Percentiles rank a stretch among this genome's conserved stretches.
Conservation (phyloP, 1,139 yeast species). For the Geotrichum fermentans region DNA sequence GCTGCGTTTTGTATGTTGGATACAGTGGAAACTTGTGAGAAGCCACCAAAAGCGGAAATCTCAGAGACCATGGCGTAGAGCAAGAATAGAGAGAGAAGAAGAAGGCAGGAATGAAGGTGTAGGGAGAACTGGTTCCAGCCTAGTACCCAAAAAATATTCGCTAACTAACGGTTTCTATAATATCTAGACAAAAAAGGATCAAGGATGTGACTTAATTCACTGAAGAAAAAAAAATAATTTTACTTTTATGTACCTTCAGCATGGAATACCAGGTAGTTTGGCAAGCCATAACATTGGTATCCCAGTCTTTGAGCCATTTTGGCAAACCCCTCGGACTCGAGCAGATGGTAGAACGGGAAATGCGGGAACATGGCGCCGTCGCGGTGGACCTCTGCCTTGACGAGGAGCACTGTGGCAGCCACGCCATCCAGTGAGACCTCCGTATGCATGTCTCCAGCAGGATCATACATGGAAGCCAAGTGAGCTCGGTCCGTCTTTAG, state of each 20-base stretch:
- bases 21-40: no score
- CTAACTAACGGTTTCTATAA: no score
- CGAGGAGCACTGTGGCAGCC: slow-evolving; percentile 91
- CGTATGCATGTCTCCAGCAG: slow-evolving; percentile 56
- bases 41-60: no score
- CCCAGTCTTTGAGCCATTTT: slow-evolving; percentile 95
- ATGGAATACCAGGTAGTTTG: slow-evolving; percentile 89
- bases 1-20: no score
- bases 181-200: no score
- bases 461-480: slow-evolving; percentile 83
- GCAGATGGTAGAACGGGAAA: slow-evolving; percentile 92
- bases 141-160: no score
- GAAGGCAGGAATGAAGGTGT: no score
- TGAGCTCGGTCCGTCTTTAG: slow-evolving; percentile 92
- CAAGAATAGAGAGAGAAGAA: no score
- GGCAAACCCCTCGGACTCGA: slow-evolving; percentile 97
- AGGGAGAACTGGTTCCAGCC: no score
- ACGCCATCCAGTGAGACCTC: slow-evolving; percentile 87
- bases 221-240: neutral
- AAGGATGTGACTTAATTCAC: neutral
- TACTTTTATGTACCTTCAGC: slow-evolving; percentile 32
- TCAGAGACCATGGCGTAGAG: no score
- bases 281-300: slow-evolving; percentile 85
- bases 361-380: slow-evolving; percentile 99
- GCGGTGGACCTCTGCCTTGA: slow-evolving; percentile 94